A percentile compares a stretch with the other conserved stretches of the same genome.
Conservation (phyloP, 2,329 filamentous ascomycete genomes). For the Pestalotiopsis sp. region DNA sequence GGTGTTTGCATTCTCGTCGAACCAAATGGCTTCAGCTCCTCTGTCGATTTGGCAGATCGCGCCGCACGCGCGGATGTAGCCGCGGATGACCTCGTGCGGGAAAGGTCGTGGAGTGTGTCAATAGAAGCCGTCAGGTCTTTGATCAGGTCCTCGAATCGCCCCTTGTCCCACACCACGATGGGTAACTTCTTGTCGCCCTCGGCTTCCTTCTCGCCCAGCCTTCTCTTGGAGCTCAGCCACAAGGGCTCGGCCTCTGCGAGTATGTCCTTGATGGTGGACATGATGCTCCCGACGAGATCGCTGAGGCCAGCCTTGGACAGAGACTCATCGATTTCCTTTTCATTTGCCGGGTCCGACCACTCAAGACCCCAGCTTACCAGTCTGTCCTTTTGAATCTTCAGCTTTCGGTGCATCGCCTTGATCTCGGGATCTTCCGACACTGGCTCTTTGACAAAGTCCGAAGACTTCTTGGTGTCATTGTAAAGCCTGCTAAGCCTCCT, state of each 20-base stretch:
- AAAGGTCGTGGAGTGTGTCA: constrained; percentile 78
- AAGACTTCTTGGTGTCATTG: constrained; percentile 79
- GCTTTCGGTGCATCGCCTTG: constrained; percentile 72
- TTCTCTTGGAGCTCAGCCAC: constrained; percentile 62
- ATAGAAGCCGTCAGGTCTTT: constrained; percentile 76
- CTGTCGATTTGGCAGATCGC: constrained; percentile 41
- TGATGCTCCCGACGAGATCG: constrained; percentile 76
- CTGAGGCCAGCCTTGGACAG: constrained; percentile 74
- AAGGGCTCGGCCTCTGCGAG: constrained; percentile 75
- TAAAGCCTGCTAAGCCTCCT: constrained; percentile 72
- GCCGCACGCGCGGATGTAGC: constrained; percentile 34
- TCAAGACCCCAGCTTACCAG: constrained; percentile 79
- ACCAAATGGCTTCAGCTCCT: constrained; percentile 56
- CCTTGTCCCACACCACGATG: constrained; percentile 68
- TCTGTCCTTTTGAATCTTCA: constrained; percentile 79
- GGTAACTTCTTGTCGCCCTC: constrained; percentile 56
- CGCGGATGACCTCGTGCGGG: constrained; percentile 61
- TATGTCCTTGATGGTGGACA: constrained; percentile 80
- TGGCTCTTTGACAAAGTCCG: constrained; percentile 70
- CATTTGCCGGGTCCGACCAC: constrained; percentile 71
- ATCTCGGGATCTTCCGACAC: constrained; percentile 70
- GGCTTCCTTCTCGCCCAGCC: constrained; percentile 38
- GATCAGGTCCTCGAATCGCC: constrained; percentile 75
- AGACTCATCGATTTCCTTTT: constrained; percentile 71
- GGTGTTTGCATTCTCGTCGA: constrained; percentile 64